These are phyloP conservation scores for Hypomontagnella submonticulosa DNA, from an alignment of 495 filamentous ascomycete genomes.

Conservation along the genomic window DNA sequence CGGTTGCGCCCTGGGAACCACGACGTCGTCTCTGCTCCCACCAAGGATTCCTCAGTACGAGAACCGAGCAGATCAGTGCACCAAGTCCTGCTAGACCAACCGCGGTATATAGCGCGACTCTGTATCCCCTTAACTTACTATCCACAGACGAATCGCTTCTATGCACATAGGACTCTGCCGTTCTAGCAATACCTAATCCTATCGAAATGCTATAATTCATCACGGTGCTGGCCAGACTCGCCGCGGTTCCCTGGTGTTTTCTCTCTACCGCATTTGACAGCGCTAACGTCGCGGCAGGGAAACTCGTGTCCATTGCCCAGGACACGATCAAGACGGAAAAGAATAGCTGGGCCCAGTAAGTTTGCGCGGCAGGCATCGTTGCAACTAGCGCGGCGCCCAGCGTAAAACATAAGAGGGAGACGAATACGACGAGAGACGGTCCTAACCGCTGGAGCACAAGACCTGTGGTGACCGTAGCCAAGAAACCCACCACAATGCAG, in stretches of 20 bases:
- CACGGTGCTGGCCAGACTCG: constrained; percentile 70
- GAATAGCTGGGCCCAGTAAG: constrained; percentile 70
- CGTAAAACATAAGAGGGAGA: constrained; percentile 60
- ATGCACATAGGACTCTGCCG: constrained; percentile 66
- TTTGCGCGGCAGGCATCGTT: constrained; percentile 59
- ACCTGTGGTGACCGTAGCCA: constrained; percentile 59
- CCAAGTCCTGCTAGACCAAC: constrained; percentile 63
- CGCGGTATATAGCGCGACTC: constrained; percentile 66
- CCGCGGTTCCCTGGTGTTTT: constrained; percentile 68
- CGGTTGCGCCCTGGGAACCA: neutral
- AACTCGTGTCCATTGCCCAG: constrained; percentile 70
- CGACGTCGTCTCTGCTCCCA: constrained; percentile 5
- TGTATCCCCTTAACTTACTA: constrained; percentile 58
- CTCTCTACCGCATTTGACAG: constrained; percentile 63
- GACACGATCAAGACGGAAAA: constrained; percentile 62
- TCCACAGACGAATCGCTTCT: constrained; percentile 52
- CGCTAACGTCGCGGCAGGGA: constrained; percentile 66
- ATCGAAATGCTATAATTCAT: constrained; percentile 75
- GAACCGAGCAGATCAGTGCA: constrained; percentile 46
- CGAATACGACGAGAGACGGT: constrained; percentile 57
- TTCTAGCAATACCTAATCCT: constrained; percentile 74
- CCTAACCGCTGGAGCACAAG: constrained; percentile 55
- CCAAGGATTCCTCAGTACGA: constrained; percentile 21
- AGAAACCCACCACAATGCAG: constrained; percentile 38
- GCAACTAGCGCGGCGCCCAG: constrained; percentile 55